Base-by-base conservation (phyloP, 768 basidiomycete species). In the Sporobolomyces pararoseus region DNA sequence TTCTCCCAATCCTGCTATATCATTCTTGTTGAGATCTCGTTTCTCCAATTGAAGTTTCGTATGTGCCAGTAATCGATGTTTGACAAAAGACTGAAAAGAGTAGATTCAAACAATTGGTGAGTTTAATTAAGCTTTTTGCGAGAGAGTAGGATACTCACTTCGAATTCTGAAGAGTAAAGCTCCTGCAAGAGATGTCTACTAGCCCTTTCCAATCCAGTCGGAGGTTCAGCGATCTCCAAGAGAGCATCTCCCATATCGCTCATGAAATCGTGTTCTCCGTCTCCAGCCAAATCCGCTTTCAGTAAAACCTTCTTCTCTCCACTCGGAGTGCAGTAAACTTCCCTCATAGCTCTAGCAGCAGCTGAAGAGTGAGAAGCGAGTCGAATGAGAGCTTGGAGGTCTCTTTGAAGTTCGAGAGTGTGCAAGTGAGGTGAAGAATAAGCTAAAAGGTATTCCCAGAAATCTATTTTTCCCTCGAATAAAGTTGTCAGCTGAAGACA, bases 1-100 rank as follows among this genome's bases (percentile, higher is more conserved):
- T 44, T 71, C 69, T 21, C 69, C 69, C 25, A 70, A 50, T 25
- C 68, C 68, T 4, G 39, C 58, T n/a, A 63, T 39, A 25, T 54
- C 49, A 19, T 34, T 55, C 14, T 42, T 34, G 23, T 46, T 37
- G 13, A 70, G n/a, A 31, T 65, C 42, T 2, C 39, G 55, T 34
- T 65, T 65, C 34, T 63, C 68, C 1, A 70, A 51, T 58, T 70
- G 63, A 10, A 61, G 32, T 21, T 51, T 65, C 17, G 68, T 61
- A 35, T 70, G 63, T 35, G 57, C 49, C 1, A 70, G 42, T 17
- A 70, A 50, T n/a, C 47, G 57, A 34, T 70, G 58, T 29, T 65
- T 64, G 42, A 70, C 68, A 23, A 53, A 70, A 2, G 53, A 19
- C 68, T 69, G 39, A 19, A 16, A 27, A 12, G 32, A 34, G 19